Base-by-base conservation (phyloP, 139 green algal genomes). In the Micractinium conductrix region DNA sequence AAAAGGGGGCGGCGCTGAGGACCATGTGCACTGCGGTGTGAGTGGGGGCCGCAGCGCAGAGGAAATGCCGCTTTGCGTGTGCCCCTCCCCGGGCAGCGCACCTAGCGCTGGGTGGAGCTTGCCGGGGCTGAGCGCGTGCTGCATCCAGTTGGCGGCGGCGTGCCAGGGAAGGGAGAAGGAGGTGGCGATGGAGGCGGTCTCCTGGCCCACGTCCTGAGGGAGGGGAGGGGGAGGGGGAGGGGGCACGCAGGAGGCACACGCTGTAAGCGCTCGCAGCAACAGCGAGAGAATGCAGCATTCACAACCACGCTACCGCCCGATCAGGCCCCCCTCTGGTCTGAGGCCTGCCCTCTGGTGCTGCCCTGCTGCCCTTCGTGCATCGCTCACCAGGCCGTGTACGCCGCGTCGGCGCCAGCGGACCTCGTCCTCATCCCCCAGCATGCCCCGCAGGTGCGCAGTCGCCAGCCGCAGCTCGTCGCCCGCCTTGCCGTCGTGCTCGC, bases 61-160 rank as follows among this genome's bases (percentile, higher is more conserved):
- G n/a, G n/a, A n/a, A n/a, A n/a, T n/a, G n/a, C n/a, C n/a, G n/a
- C n/a, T n/a, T n/a, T n/a, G n/a, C n/a, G n/a, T n/a, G n/a, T n/a
- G n/a, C n/a, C n/a, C n/a, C 8, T 37, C 26, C 22, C 12, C 24
- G 24, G 12, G 24, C 62, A 37, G 3, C 65, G 24, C 33, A 43
- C 33, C 17, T 8, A 19, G 35, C 28, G 37, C 33, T 22, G n/a
- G 53, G 19, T 38, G 4, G 26, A 68, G 2, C 26, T 30, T 38
- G 60, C 60, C 21, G 19, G 21, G 33, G 53, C 60, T 68, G 19
- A 35, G 10, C 26, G 30, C 43, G 76, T 14, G 37, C 38, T 82
- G 76, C 76, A 82, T 82, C 76, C 76, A 82, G 76, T 44, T 72
- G 37, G 76, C 76, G 24, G 76, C 76, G 26, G 58, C 76, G 3